phyloP scores from a whole-genome alignment of 2,329 filamentous ascomycete genomes.

The Aspergillus awamori region DNA sequence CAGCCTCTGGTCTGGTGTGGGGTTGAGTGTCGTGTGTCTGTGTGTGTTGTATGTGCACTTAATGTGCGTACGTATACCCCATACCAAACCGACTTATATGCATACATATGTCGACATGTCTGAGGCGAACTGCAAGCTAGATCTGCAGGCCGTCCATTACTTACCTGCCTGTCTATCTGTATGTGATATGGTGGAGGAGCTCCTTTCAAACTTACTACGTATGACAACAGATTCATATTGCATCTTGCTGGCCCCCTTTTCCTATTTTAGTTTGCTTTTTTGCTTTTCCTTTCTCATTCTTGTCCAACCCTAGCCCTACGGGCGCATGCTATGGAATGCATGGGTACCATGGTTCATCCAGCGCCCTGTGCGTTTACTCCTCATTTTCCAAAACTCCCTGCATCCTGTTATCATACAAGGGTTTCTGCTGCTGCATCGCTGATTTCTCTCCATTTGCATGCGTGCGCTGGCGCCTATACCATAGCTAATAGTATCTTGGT shows the following conservation, averaged over 20 bases:
- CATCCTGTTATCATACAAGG: background rate
- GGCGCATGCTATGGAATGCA: background rate
- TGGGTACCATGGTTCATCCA: background rate
- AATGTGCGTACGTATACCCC: background rate
- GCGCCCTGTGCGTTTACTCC: background rate
- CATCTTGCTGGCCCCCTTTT: background rate
- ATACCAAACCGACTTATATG: background rate
- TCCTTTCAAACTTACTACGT: background rate
- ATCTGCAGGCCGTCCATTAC: background rate
- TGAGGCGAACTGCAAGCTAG: background rate
- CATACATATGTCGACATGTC: background rate
- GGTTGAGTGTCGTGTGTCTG: conserved; percentile 1
- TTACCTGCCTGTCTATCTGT: background rate
- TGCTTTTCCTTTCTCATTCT: background rate
- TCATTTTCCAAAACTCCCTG: background rate
- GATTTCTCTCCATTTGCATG: background rate
- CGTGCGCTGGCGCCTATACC: background rate
- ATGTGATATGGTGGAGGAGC: background rate
- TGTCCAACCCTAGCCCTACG: background rate
- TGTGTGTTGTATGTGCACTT: conserved; percentile 1
- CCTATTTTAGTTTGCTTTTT: background rate
- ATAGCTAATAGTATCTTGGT: background rate
- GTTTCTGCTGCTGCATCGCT: background rate
- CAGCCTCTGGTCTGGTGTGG: background rate
- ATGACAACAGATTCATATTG: conserved; percentile 2